A percentile compares a stretch with the other conserved stretches of the same genome.
Evolutionary conservation across 257 asterid genomes (phyloP).

Genomic region (Linaria vulgaris): DNA sequence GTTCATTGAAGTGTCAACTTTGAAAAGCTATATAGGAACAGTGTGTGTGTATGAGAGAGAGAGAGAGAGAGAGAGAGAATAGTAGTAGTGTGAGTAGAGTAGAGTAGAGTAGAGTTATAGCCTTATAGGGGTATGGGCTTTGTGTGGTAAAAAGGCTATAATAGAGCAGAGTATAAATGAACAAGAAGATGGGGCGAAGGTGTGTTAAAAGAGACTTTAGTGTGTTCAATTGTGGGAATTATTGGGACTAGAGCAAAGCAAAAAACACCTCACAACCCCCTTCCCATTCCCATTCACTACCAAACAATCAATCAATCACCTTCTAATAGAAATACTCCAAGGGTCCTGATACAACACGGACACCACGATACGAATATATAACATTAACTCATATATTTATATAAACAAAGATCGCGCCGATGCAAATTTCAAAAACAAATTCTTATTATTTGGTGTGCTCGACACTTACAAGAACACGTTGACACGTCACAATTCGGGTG

Average conservation of each 20-base stretch:
- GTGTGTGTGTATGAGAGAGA: conserved; percentile 18
- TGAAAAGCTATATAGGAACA: conserved; percentile 34
- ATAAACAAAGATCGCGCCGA: no score
- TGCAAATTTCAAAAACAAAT: no score
- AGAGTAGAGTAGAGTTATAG: no score
- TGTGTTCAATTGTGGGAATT: conserved; percentile 28
- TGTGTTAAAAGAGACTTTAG: conserved; percentile 25
- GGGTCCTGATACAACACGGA: no score
- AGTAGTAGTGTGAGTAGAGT: conserved; percentile 4
- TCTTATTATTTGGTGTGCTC: no score
- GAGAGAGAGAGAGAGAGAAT: not conserved
- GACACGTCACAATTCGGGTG: no score
- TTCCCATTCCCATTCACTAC: not conserved
- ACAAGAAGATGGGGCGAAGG: conserved; percentile 10
- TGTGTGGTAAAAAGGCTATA: conserved; percentile 24
- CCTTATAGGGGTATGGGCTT: no score
- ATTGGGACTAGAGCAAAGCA: conserved; percentile 19
- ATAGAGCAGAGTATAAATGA: conserved; percentile 22
- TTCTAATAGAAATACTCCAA: no score
- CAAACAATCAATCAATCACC: conserved; percentile 4
- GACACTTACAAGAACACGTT: no score
- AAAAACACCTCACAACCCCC: not conserved
- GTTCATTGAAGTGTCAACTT: conserved; percentile 41
- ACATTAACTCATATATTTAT: no score
- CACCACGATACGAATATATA: no score